Evolutionary conservation across 257 asterid species (phyloP).

Genomic region (Solanum phureja): DNA sequence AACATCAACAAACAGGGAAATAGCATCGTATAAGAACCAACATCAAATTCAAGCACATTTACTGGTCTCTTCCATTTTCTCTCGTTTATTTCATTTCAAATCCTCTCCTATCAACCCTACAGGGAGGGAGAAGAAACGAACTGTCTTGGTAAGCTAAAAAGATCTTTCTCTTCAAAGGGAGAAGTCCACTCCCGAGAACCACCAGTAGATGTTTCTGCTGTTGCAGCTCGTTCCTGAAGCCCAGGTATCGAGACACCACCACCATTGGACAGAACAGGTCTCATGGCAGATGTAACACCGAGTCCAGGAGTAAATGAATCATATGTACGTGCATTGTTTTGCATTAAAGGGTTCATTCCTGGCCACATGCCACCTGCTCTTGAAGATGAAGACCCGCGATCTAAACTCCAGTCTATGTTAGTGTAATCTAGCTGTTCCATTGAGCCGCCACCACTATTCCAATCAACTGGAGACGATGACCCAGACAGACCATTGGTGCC

Average conservation of each 20-base stretch:
- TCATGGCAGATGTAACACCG: slow-evolving; percentile 38
- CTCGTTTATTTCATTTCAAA: slow-evolving; percentile 11
- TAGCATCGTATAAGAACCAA: slow-evolving; percentile 14
- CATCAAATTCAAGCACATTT: slow-evolving; percentile 28
- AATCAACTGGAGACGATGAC: slow-evolving; percentile 39
- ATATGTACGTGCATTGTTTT: slow-evolving; percentile 24
- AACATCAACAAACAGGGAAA: background rate
- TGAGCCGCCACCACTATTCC: slow-evolving; percentile 41
- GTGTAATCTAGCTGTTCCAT: slow-evolving; percentile 48
- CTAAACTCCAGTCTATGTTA: slow-evolving; percentile 70
- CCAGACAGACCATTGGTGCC: slow-evolving; percentile 41
- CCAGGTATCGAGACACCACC: slow-evolving; percentile 25
- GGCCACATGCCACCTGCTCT: slow-evolving; percentile 38
- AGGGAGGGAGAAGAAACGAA: slow-evolving; percentile 88
- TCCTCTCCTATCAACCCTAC: slow-evolving; percentile 14
- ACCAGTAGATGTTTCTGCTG: slow-evolving; percentile 28
- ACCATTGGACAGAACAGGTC: slow-evolving; percentile 43
- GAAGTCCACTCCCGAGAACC: slow-evolving; percentile 88
- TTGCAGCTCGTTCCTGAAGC: slow-evolving; percentile 40
- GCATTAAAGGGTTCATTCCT: slow-evolving; percentile 29
- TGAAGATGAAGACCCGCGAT: slow-evolving; percentile 24
- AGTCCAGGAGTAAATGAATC: slow-evolving; percentile 45
- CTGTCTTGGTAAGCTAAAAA: slow-evolving; percentile 83
- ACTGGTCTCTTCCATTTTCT: slow-evolving; percentile 25
- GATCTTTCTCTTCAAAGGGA: slow-evolving; percentile 84